Conservation (phyloP, 305 asterid genomes). For the Fraxinus nigra region DNA sequence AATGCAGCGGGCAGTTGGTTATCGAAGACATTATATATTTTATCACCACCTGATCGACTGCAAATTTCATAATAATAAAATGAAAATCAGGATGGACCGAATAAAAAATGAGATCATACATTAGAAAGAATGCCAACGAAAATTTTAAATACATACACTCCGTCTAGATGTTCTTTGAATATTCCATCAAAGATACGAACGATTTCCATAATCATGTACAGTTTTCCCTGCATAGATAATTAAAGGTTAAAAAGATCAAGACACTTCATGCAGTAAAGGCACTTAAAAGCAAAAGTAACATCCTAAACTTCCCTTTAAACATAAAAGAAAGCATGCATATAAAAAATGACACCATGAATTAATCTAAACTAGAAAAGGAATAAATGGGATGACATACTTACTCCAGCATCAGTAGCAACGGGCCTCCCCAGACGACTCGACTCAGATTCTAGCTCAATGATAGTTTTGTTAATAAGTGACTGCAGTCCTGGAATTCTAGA, state of each 20-base stretch:
- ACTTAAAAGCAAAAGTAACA: neutral
- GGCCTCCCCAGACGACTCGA: conserved; percentile 95
- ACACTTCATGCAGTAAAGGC: conserved; percentile 6
- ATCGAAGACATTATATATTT: conserved; percentile 78
- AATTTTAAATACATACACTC: conserved; percentile 39
- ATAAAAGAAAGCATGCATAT: neutral
- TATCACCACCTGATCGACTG: conserved; percentile 99
- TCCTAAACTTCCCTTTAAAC: conserved; percentile 2
- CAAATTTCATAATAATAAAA: conserved; percentile 26
- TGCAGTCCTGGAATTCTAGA: conserved; percentile 98
- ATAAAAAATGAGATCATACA: neutral
- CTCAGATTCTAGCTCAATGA: conserved; percentile 81
- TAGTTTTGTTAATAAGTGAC: conserved; percentile 90
- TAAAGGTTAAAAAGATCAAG: conserved; percentile 8
- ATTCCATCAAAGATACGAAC: conserved; percentile 49
- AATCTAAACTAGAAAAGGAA: neutral
- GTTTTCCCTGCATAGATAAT: conserved; percentile 57
- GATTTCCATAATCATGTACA: conserved; percentile 54
- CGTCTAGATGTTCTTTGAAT: conserved; percentile 58
- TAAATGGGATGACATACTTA: conserved; percentile 37
- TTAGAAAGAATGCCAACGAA: neutral
- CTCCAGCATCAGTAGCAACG: conserved; percentile 95
- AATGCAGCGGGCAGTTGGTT: conserved; percentile 90
- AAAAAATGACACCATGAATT: neutral
- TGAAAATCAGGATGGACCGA: conserved; percentile 15